These are phyloP conservation scores for Xylaria grammica DNA, from an alignment of 495 filamentous ascomycete genomes.

Conservation along the genomic window DNA sequence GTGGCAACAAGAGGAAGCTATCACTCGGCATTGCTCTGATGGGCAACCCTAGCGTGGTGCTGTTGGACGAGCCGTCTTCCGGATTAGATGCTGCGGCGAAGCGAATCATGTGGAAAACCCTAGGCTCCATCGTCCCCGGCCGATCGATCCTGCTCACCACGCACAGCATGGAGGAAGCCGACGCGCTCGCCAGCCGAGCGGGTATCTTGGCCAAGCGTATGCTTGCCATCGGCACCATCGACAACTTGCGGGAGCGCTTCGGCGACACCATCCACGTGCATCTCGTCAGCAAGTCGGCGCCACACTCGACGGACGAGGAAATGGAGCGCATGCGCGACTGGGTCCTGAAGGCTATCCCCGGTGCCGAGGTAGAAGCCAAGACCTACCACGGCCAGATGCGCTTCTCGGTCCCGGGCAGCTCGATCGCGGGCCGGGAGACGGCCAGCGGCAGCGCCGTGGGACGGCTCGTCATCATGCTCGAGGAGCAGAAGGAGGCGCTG, in stretches of 20 bases:
- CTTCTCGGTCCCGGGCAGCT: conserved; percentile 68
- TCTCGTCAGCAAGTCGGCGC: conserved; percentile 74
- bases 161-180: conserved; percentile 81
- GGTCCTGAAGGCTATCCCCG: conserved; percentile 61
- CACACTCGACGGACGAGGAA: conserved; percentile 67
- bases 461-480: conserved; percentile 70
- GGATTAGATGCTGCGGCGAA: conserved; percentile 78
- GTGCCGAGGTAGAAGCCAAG: conserved; percentile 69
- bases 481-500: conserved; percentile 66
- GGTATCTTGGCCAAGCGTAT: conserved; percentile 75
- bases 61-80: conserved; percentile 73
- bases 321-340: conserved; percentile 67
- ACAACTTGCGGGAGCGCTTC: conserved; percentile 61
- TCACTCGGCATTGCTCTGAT: conserved; percentile 77
- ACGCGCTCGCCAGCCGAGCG: conserved; percentile 70
- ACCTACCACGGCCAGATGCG: conserved; percentile 83
- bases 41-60: conserved; percentile 73
- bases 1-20: conserved; percentile 77
- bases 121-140: conserved; percentile 61
- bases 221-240: conserved; percentile 71
- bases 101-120: conserved; percentile 75
- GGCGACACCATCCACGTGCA: conserved; percentile 70
- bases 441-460: conserved; percentile 54
- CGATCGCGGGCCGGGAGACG: conserved; percentile 25
- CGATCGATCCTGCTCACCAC: conserved; percentile 74